Base-by-base conservation (phyloP, 2,329 filamentous ascomycete genomes). In the Chrysoporthe puriensis region DNA sequence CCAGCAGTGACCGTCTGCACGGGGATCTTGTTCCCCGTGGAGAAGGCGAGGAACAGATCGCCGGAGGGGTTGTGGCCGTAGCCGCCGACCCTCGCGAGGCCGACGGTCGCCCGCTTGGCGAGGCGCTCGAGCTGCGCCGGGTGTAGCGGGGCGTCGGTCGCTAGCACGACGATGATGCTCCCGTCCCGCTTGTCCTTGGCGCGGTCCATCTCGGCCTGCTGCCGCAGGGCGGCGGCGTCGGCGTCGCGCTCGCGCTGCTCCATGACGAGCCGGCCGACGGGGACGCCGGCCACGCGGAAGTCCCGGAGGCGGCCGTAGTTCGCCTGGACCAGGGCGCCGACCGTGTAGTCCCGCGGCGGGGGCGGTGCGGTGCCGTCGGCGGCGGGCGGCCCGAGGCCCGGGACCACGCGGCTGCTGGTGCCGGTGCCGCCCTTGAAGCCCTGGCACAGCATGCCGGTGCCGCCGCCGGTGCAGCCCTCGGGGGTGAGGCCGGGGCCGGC, bases 401-500 rank as follows among this genome's bases (percentile, higher is more conserved):
- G 76, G n/a, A 91, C 82, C 8, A 87, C 71, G 34, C 89, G 83
- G 60, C 84, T 88, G 71, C 84, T 85, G 0, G 84, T 88, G 1
- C 89, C 89, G 0, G 89, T 91, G 0, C 89, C 89, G 46, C 88
- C 89, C 74, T 91, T 90, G 79, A 87, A 90, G 70, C 83, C 84
- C 72, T 90, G 87, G 73, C 86, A 89, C 48, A 87, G 82, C 87
- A 91, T 90, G 16, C 88, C 88, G 0, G 88, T 88, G n/a, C 89
- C 89, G 21, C 89, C 89, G 3, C 89, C 89, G 1, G 83, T 84
- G 71, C 86, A 88, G 0, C 89, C 89, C 76, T 91, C 89, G 1
- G 77, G 76, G 0, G 91, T 87, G 0, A 79, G 76, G 1, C 82
- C 85, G 9, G 80, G 78, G 2, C 78, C 79, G 0, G 85, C 87